Base-by-base conservation (phyloP, 192 early-diverging fungal species). In the Coemansia sp. region DNA sequence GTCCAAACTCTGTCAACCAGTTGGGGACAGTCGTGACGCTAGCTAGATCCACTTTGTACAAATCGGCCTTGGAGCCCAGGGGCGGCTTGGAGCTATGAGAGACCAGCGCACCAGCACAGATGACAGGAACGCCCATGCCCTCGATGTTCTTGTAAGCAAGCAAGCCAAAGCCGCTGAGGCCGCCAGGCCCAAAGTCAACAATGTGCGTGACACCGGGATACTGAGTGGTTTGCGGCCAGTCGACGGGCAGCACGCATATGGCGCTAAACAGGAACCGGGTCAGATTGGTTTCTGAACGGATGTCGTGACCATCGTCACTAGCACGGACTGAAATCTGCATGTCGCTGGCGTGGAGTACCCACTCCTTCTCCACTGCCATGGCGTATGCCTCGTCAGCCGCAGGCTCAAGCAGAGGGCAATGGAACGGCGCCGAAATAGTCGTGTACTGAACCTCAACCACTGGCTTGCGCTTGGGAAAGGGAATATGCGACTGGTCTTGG, bases 181-280 rank as follows among this genome's bases (percentile, higher is more conserved):
- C 93, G 39, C 93, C 94, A 0, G 95, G 94, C n/a, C 97, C 95
- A 85, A 97, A 98, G 81, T 98, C 97, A 38, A 98, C 87, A 38
- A 96, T 89, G 81, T 98, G 97, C 10, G 95, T 94, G 67, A 88
- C 81, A 1, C 43, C 86, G 11, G 80, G 53, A 39, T 75, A 78
- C n/a, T 78, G 81, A 22, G 87, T 85, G 15, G 89, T 78, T 68
- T 44, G 81, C 77, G 83, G 92, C 95, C 70, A 92, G 75, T 75
- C 86, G 66, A 74, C 90, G 0, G 67, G 75, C 84, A 78, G 88
- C 86, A 73, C 91, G 74, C 71, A 96, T 77, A 68, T 92, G 85
- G 72, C 88, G 71, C 64, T 75, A 9, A 95, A 84, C 24, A 98
- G 72, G 27, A 88, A 90, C 36, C 77, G 53, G 3, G 92, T 92